Percentiles rank a stretch among this genome's conserved stretches.
Conservation (phyloP, 768 basidiomycete genomes). For the Russula sp. region DNA sequence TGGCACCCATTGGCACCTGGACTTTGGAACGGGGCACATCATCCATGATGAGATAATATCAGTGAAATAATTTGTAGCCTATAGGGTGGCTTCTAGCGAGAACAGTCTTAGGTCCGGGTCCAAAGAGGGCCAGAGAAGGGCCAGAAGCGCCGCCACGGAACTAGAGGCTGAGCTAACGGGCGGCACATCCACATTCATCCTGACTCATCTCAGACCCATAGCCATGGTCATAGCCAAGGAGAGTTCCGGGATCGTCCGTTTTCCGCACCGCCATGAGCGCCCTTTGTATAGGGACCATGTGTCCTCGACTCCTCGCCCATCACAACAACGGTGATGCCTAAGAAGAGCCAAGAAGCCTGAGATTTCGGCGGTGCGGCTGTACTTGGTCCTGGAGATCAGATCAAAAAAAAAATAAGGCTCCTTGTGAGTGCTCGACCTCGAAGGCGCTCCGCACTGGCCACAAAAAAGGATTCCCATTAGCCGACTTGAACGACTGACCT, state of each 20-base stretch:
- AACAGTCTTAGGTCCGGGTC: too few relatives aligned
- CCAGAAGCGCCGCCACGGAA: not conserved
- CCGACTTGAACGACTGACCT: constrained; percentile 67
- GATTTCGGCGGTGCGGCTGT: not conserved
- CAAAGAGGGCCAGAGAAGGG: not conserved
- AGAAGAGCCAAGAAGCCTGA: not conserved
- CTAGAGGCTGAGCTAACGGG: not conserved
- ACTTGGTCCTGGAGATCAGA: constrained; percentile 8
- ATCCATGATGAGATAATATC: not conserved
- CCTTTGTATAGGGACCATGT: not conserved
- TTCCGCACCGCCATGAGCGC: not conserved
- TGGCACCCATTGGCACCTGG: too few relatives aligned
- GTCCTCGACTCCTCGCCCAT: not conserved
- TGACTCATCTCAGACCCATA: not conserved
- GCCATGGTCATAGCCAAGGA: not conserved
- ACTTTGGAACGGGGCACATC: too few relatives aligned
- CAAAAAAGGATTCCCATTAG: constrained; percentile 36
- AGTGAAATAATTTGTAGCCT: too few relatives aligned
- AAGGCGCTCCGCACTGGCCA: constrained; percentile 19
- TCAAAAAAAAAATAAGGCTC: constrained; percentile 3
- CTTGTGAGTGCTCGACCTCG: not conserved
- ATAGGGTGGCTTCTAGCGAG: not conserved
- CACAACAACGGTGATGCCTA: not conserved
- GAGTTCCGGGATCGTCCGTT: not conserved
- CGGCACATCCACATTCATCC: constrained; percentile 2